phyloP scores from a whole-genome alignment of 2,329 filamentous ascomycete genomes.

The Sporothrix brunneoviolacea region DNA sequence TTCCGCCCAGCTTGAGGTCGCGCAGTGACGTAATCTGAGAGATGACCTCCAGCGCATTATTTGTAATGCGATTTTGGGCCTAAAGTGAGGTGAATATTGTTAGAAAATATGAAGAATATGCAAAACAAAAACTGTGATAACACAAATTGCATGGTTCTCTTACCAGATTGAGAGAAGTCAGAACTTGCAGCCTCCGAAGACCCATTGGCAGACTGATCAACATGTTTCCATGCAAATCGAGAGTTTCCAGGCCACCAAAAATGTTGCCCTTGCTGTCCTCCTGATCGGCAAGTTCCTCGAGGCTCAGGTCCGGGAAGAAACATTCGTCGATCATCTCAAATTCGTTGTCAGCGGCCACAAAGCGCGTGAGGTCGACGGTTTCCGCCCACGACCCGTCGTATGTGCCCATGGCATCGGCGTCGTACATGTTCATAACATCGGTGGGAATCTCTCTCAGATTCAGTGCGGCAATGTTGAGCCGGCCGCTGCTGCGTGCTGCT shows the following conservation, averaged over 20 bases:
- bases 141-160: slow-evolving; percentile 29
- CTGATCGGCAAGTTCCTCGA: slow-evolving; percentile 51
- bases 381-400: slow-evolving; percentile 76
- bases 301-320: slow-evolving; percentile 68
- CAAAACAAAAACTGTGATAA: too few species aligned
- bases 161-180: slow-evolving; percentile 79
- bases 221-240: slow-evolving; percentile 83
- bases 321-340: slow-evolving; percentile 65
- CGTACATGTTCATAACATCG: slow-evolving; percentile 88
- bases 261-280: slow-evolving; percentile 65
- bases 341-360: slow-evolving; percentile 87
- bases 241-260: slow-evolving; percentile 71
- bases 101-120: neutral
- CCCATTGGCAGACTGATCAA: slow-evolving; percentile 68
- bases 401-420: slow-evolving; percentile 59
- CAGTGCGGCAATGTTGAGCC: slow-evolving; percentile 83
- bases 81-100: too few species aligned
- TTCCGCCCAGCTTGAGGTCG: slow-evolving; percentile 76
- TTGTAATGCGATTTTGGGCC: slow-evolving; percentile 75
- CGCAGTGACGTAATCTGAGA: slow-evolving; percentile 64
- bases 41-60: slow-evolving; percentile 65
- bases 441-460: slow-evolving; percentile 70
- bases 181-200: slow-evolving; percentile 61
- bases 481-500: slow-evolving; percentile 67
- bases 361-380: slow-evolving; percentile 75